Evolutionary conservation across 306 rosid genomes (phyloP).

Genomic region (Cicer yamashitae): DNA sequence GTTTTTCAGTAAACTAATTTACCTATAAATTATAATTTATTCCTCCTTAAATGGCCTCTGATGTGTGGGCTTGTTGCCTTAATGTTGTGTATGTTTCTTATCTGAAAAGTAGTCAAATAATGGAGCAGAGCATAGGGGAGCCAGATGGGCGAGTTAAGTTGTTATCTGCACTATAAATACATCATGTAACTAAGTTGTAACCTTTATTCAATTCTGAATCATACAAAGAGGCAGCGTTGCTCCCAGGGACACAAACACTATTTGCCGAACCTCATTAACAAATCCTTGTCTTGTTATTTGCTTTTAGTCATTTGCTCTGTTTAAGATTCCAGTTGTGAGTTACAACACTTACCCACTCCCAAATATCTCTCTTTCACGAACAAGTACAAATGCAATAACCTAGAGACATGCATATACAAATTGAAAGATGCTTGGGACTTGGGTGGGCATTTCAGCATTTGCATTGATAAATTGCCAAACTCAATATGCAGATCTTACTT

Average conservation of each 20-base stretch:
- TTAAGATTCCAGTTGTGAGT: slow-evolving; percentile 1
- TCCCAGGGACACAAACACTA: background rate
- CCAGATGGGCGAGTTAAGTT: background rate
- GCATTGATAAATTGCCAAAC: slow-evolving; percentile 28
- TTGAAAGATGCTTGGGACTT: background rate
- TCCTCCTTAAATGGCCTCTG: slow-evolving; percentile 28
- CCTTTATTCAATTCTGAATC: background rate
- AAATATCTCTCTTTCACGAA: slow-evolving; percentile 11
- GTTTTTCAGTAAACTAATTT: slow-evolving; percentile 19
- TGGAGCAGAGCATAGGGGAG: background rate
- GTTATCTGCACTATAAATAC: background rate
- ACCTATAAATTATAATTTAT: slow-evolving; percentile 9
- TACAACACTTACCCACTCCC: slow-evolving; percentile 16
- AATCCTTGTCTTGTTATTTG: background rate
- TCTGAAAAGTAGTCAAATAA: slow-evolving; percentile 3
- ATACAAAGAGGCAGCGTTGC: background rate
- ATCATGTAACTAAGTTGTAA: background rate
- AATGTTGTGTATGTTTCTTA: background rate
- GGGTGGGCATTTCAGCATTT: slow-evolving; percentile 24
- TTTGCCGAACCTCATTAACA: background rate
- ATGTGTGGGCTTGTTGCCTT: slow-evolving; percentile 36
- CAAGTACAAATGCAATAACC: background rate
- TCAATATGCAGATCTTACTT: slow-evolving; percentile 22
- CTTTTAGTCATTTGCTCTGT: background rate
- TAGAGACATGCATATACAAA: slow-evolving; percentile 11